Evolutionary conservation across 1,284 basidiomycete species (phyloP).

Genomic region (Sporisorium sorghi): DNA sequence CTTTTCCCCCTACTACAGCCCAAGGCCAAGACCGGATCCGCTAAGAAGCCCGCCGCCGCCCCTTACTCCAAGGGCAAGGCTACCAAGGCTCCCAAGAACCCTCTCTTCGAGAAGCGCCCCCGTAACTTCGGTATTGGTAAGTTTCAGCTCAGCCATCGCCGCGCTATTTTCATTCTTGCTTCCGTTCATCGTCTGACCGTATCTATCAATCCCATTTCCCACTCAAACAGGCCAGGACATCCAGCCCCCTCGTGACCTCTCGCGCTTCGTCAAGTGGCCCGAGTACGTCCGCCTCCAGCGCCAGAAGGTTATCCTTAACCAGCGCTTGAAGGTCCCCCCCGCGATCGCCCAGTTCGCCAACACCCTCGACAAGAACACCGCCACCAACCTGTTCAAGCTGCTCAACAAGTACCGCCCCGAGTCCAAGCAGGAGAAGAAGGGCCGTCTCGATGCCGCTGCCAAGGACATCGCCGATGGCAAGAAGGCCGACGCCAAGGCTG

Average conservation of each 20-base stretch:
- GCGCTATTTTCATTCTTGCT: too few relatives aligned
- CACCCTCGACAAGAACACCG: slow-evolving; percentile 99
- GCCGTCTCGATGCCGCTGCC: slow-evolving; percentile 83
- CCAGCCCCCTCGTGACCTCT: slow-evolving; percentile 88
- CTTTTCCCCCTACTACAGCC: slow-evolving; percentile 59
- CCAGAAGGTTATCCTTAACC: slow-evolving; percentile 98
- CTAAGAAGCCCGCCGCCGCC: slow-evolving; percentile 64
- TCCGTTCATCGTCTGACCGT: neutral
- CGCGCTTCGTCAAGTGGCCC: slow-evolving; percentile 99
- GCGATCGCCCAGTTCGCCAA: slow-evolving; percentile 98
- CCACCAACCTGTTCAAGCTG: slow-evolving; percentile 96
- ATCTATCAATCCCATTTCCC: neutral
- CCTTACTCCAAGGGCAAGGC: slow-evolving; percentile 67
- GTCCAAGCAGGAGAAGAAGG: slow-evolving; percentile 97
- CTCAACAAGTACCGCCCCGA: slow-evolving; percentile 95
- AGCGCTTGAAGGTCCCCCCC: slow-evolving; percentile 98
- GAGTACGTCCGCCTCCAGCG: slow-evolving; percentile 98
- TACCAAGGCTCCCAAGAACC: slow-evolving; percentile 82
- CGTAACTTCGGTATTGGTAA: slow-evolving; percentile 95
- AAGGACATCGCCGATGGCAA: slow-evolving; percentile 79
- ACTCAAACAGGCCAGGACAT: slow-evolving; percentile 84
- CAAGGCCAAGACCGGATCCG: slow-evolving; percentile 66
- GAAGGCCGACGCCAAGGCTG: slow-evolving; percentile 68
- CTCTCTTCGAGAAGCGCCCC: slow-evolving; percentile 89
- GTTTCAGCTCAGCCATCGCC: slow-evolving; percentile 64